Percentiles rank a stretch among this genome's conserved stretches.
Evolutionary conservation across 257 asterid genomes (phyloP).

Genomic region (Gynochthodes officinalis): DNA sequence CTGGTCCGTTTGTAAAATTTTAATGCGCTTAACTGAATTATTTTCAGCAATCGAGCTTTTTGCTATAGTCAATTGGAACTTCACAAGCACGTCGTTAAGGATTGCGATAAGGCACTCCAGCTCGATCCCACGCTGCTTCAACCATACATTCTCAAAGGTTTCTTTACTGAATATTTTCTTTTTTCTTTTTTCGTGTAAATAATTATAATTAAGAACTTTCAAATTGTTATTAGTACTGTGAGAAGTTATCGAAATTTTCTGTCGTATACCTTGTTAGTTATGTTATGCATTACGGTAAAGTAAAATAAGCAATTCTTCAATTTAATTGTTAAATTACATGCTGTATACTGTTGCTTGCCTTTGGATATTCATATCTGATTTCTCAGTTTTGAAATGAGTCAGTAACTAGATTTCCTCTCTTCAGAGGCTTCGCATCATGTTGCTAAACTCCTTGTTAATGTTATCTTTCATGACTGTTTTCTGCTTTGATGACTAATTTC

Average conservation of each 20-base stretch:
- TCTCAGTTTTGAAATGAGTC: background rate
- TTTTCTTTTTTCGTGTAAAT: background rate
- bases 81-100: slow-evolving; percentile 91
- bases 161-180: slow-evolving; percentile 1
- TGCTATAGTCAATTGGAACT: slow-evolving; percentile 97
- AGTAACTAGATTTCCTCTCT: no score
- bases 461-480: background rate
- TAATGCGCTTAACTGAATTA: slow-evolving; percentile 23
- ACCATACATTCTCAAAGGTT: slow-evolving; percentile 90
- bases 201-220: background rate
- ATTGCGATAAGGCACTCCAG: slow-evolving; percentile 84
- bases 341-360: background rate
- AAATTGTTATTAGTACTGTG: no score
- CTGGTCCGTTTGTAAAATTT: slow-evolving; percentile 7
- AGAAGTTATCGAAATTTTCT: background rate
- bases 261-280: background rate
- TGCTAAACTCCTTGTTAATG: background rate
- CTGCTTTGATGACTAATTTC: background rate
- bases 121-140: slow-evolving; percentile 81
- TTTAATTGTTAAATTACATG: background rate
- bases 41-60: slow-evolving; percentile 82
- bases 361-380: background rate
- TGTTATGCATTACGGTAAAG: background rate
- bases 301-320: background rate
- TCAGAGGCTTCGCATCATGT: background rate